phyloP scores from a whole-genome alignment of 495 filamentous ascomycete species.

The Podospora tetraspora region DNA sequence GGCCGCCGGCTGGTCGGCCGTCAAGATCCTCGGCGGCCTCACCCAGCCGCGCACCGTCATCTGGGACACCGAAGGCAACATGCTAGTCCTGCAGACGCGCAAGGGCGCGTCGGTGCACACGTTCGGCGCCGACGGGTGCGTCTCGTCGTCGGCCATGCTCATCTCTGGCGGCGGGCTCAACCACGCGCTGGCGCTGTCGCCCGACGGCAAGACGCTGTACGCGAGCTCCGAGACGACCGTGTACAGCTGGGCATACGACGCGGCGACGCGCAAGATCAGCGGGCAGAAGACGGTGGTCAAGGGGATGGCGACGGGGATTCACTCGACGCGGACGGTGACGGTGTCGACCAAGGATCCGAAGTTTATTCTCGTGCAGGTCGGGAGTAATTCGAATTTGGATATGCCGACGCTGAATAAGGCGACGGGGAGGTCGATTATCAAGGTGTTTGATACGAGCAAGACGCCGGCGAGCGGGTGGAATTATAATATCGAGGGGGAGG shows the following conservation, averaged over 20 bases:
- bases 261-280: conserved; percentile 39
- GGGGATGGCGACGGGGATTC: conserved; percentile 53
- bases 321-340: conserved; percentile 56
- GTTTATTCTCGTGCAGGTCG: conserved; percentile 53
- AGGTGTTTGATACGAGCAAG: conserved; percentile 54
- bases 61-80: conserved; percentile 55
- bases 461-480: conserved; percentile 35
- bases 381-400: conserved; percentile 58
- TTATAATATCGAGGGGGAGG: conserved; percentile 49
- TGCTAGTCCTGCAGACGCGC: conserved; percentile 54
- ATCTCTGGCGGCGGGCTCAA: conserved; percentile 47
- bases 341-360: conserved; percentile 49
- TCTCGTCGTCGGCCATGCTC: conserved; percentile 32
- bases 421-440: conserved; percentile 56
- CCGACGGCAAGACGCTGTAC: conserved; percentile 59
- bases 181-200: conserved; percentile 60
- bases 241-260: conserved; percentile 57
- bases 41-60: conserved; percentile 52
- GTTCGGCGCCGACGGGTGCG: conserved; percentile 48
- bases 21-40: conserved; percentile 47
- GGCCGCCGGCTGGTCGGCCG: conserved; percentile 47
- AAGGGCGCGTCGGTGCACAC: conserved; percentile 50
- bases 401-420: conserved; percentile 36
- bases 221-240: conserved; percentile 53
- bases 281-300: conserved; percentile 45